A percentile compares a stretch with the other conserved stretches of the same genome.
Conservation (phyloP, 768 basidiomycete genomes). For the Phanerodontia chrysosporium region DNA sequence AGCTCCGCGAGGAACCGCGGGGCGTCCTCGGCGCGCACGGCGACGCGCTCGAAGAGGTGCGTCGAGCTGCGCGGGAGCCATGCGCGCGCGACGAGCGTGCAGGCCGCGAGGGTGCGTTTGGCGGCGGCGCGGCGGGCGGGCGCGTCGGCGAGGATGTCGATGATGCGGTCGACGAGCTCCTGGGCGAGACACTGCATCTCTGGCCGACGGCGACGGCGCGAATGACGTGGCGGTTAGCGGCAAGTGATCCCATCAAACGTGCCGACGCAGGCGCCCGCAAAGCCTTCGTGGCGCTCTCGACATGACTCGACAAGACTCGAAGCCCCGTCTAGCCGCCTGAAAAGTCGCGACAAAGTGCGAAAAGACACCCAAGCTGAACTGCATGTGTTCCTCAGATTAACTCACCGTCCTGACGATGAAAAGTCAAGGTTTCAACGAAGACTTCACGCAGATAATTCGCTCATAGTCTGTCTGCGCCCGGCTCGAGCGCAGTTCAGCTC, state of each 20-base stretch:
- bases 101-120: background rate
- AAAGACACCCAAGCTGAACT: no score
- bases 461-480: no score
- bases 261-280: background rate
- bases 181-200: background rate
- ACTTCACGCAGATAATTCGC: background rate
- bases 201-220: background rate
- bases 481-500: no score
- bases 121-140: background rate
- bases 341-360: no score
- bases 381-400: no score
- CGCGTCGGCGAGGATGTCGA: background rate
- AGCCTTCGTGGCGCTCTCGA: background rate
- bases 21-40: background rate
- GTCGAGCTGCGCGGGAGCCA: background rate
- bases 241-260: background rate
- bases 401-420: no score
- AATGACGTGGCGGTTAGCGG: background rate
- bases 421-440: no score
- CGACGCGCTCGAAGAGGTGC: background rate
- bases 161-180: background rate
- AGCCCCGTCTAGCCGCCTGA: no score
- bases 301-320: no score
- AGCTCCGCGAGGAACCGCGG: background rate
- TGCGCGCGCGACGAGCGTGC: background rate